Base-by-base conservation (phyloP, 2,329 filamentous ascomycete genomes). In the Phyllachora maydis region DNA sequence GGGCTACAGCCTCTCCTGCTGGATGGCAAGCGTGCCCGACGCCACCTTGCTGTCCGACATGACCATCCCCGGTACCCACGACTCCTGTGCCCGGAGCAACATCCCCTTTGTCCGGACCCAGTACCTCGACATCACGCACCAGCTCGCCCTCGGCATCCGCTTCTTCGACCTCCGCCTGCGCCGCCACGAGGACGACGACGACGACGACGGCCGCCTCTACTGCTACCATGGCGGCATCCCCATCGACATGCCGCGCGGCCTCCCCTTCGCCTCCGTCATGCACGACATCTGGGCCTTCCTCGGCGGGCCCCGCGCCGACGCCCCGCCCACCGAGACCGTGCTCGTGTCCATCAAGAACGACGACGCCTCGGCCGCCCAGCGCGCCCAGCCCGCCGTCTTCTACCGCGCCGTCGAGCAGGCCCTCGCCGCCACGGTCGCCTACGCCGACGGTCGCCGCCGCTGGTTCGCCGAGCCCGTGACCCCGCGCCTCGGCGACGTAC, bases 21-120 rank as follows among this genome's bases (percentile, higher is more conserved):
- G 73, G 73, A 78, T 78, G 71, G 43, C 47, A 13, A 43, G 56
- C 14, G 45, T 78, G 11, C 50, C 54, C 7, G 62, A 72, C 34
- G 48, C 53, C 14, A 59, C 56, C 0, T 54, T 64, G 2, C 42
- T 78, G 4, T 71, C 67, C 5, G 56, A 59, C 1, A 50, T 79
- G 14, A 74, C 67, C 5, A 71, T 78, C 22, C 73, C 73, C 1
- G 73, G 73, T 26, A 78, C 73, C 0, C 73, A 79, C 48, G 78
- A 79, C 42, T 73, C 69, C 11, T 34, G 31, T 20, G 41, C 41
- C 18, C 30, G 40, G 22, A 39, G 35, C 27, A 36, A 32, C 21
- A 35, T 43, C 7, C 72, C 72, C 0, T 76, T 69, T 6, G 73
- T 78, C n/a, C 61, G 72, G 19, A 78, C 73, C 33, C 73, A 79